These are phyloP conservation scores for Phyllosticta citriasiana DNA, from an alignment of 2,329 filamentous ascomycete genomes.

Conservation along the genomic window DNA sequence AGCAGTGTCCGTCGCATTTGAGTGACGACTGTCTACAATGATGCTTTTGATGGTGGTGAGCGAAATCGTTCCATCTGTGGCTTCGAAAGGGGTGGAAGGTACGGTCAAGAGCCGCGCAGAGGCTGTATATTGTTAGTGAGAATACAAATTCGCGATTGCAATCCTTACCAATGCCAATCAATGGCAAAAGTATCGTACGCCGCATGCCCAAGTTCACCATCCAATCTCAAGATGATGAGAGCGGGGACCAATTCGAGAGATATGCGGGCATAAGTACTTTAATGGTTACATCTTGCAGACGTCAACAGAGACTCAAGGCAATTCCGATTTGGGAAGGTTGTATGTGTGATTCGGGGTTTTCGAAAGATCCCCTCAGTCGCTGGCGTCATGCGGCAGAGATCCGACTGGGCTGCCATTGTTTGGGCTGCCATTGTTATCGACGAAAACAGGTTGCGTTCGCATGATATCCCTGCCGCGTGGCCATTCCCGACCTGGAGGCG, in stretches of 20 bases:
- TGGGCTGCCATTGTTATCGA: background rate
- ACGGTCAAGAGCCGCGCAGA: slow-evolving; percentile 11
- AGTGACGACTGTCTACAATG: slow-evolving; percentile 36
- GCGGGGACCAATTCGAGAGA: background rate
- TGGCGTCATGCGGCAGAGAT: background rate
- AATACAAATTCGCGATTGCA: background rate
- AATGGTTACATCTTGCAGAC: background rate
- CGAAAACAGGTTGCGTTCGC: background rate
- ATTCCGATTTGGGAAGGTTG: background rate
- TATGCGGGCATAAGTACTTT: background rate
- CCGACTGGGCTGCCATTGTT: background rate
- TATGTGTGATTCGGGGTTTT: background rate
- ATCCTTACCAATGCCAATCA: background rate
- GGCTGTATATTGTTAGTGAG: background rate
- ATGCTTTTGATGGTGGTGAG: slow-evolving; percentile 20
- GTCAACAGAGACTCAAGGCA: background rate
- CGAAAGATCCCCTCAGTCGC: background rate
- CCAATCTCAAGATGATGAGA: too few relatives aligned
- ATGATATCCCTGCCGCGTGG: background rate
- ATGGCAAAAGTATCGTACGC: background rate
- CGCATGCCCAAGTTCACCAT: background rate
- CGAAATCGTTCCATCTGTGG: slow-evolving; percentile 6
- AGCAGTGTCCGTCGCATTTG: slow-evolving; percentile 31
- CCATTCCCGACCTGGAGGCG: background rate
- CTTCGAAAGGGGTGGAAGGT: slow-evolving; percentile 13